These are phyloP conservation scores for Dorcoceras hygrometricum DNA, from an alignment of 257 asterid species.

Conservation along the genomic window DNA sequence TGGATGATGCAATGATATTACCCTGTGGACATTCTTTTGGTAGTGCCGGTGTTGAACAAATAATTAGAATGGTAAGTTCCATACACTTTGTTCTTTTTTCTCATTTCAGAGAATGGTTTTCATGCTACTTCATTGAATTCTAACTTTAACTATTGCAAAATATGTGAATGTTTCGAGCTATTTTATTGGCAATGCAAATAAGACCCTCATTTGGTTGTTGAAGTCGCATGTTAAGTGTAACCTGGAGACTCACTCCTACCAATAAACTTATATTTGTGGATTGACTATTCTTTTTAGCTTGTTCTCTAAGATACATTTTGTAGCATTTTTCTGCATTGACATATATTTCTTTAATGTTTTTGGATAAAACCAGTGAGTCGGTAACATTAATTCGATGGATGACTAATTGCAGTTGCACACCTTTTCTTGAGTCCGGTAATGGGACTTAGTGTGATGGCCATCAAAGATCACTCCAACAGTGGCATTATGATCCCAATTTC, in stretches of 20 bases:
- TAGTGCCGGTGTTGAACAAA: constrained; percentile 61
- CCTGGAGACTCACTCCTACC: background rate
- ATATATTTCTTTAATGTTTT: background rate
- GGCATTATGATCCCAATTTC: background rate
- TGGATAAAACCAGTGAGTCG: too few relatives aligned
- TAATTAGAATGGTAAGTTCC: constrained; percentile 60
- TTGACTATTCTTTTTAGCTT: too few relatives aligned
- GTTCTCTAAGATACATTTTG: too few relatives aligned
- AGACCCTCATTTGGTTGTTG: background rate
- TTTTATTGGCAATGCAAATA: background rate
- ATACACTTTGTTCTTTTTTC: constrained; percentile 1
- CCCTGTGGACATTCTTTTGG: constrained; percentile 99
- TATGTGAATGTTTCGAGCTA: background rate
- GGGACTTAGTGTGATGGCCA: background rate
- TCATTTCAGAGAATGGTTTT: constrained; percentile 1
- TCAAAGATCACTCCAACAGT: background rate
- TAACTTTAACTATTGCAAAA: constrained; percentile 10
- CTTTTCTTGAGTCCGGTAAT: background rate
- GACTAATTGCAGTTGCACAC: background rate
- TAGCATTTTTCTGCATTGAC: background rate
- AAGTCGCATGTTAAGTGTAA: background rate
- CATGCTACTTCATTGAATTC: constrained; percentile 13
- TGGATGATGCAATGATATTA: constrained; percentile 96
- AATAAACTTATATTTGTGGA: too few relatives aligned
- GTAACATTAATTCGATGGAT: background rate